These are phyloP conservation scores for Pogostemon cablin DNA, from an alignment of 257 asterid species.

Conservation along the genomic window DNA sequence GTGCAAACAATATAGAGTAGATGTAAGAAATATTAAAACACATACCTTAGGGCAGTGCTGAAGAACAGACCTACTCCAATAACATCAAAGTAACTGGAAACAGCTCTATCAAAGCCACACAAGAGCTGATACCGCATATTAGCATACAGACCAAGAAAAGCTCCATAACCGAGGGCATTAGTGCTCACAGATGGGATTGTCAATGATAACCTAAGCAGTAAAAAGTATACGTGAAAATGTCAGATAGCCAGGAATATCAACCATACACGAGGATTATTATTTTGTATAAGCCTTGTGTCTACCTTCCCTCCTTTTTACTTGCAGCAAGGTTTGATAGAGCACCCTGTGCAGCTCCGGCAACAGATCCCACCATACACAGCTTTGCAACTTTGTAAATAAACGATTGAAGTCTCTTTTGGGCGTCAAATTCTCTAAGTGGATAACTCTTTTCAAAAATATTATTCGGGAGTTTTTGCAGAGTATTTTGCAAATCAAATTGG, in stretches of 20 bases:
- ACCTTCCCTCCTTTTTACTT: constrained; percentile 94
- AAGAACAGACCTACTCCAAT: constrained; percentile 82
- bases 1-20: constrained; percentile 1
- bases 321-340: constrained; percentile 76
- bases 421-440: constrained; percentile 84
- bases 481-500: constrained; percentile 91
- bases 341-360: constrained; percentile 95
- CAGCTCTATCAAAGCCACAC: constrained; percentile 82
- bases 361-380: constrained; percentile 90
- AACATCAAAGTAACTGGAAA: constrained; percentile 78
- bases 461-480: constrained; percentile 96
- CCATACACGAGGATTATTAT: constrained; percentile 16
- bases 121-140: constrained; percentile 88
- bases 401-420: constrained; percentile 85
- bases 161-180: constrained; percentile 96
- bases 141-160: constrained; percentile 93
- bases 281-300: constrained; percentile 30
- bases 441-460: constrained; percentile 90
- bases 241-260: constrained; percentile 18
- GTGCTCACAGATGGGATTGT: constrained; percentile 79
- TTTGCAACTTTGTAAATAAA: constrained; percentile 91
- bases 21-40: constrained; percentile 10
- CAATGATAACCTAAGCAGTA: constrained; percentile 69
- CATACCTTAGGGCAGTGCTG: constrained; percentile 86
- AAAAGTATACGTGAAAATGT: background rate